A percentile compares a stretch with the other conserved stretches of the same genome.
These are phyloP conservation scores for Plasmodiophora brassicae DNA, from an alignment of 208 protist genomes.

Conservation along the genomic window DNA sequence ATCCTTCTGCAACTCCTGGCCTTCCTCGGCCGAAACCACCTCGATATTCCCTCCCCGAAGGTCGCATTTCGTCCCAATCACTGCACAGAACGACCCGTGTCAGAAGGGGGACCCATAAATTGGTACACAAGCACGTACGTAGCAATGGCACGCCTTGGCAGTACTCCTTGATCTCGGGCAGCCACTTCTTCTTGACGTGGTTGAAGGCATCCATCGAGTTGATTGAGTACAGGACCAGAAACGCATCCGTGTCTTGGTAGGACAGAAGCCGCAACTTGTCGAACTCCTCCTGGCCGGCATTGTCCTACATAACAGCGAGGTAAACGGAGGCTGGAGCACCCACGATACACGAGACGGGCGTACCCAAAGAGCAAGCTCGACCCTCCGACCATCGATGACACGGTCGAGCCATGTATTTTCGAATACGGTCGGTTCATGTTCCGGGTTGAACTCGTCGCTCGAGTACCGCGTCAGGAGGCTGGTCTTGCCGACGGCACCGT, in stretches of 20 bases:
- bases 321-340: no score
- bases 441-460: slow-evolving; percentile 31
- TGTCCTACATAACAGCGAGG: no score
- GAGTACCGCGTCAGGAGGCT: slow-evolving; percentile 33
- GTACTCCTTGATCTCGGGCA: slow-evolving; percentile 50
- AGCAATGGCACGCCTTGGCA: slow-evolving; percentile 53
- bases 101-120: not conserved
- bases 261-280: slow-evolving; percentile 47
- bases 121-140: not conserved
- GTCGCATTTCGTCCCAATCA: not conserved
- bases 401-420: not conserved
- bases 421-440: slow-evolving; percentile 32
- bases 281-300: slow-evolving; percentile 51
- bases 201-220: slow-evolving; percentile 61
- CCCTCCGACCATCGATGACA: not conserved
- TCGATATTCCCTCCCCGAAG: not conserved
- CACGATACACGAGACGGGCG: no score
- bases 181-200: slow-evolving; percentile 63
- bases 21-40: slow-evolving; percentile 23
- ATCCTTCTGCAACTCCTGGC: slow-evolving; percentile 35
- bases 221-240: slow-evolving; percentile 68
- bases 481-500: slow-evolving; percentile 46
- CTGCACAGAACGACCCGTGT: not conserved
- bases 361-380: slow-evolving; percentile 7
- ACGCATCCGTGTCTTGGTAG: slow-evolving; percentile 67